These are phyloP conservation scores for Eimeria falciformis DNA, from an alignment of 169 alveolate species.

Conservation along the genomic window DNA sequence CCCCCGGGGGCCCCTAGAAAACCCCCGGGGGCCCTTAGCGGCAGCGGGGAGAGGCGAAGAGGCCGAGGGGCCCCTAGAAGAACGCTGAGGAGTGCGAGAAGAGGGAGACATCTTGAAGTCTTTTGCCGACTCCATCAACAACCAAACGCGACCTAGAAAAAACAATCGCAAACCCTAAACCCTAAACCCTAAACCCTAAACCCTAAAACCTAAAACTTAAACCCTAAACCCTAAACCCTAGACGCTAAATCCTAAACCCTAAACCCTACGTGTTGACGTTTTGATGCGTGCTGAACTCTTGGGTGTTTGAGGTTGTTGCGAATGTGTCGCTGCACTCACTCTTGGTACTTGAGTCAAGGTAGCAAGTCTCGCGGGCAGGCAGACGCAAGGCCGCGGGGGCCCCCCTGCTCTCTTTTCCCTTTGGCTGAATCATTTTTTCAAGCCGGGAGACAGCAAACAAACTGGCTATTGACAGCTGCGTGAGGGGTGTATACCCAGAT, in stretches of 20 bases:
- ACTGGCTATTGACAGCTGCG: too few species aligned
- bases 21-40: neutral
- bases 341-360: neutral
- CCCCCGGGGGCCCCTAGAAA: too few species aligned
- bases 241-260: neutral
- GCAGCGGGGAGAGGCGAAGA: neutral
- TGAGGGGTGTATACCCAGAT: too few species aligned
- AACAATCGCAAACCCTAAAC: neutral
- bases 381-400: neutral
- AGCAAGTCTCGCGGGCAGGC: neutral
- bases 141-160: neutral
- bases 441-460: too few species aligned
- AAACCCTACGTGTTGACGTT: too few species aligned
- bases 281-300: too few species aligned
- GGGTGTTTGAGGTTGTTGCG: too few species aligned
- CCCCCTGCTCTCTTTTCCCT: neutral
- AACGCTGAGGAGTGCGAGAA: neutral
- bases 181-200: slow-evolving; percentile 3
- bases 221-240: slow-evolving; percentile 6
- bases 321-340: too few species aligned
- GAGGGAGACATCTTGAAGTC: neutral
- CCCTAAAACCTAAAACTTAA: too few species aligned
- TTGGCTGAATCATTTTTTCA: too few species aligned
- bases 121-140: neutral
- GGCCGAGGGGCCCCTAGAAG: neutral